These are phyloP conservation scores for Breviolum minutum DNA, from an alignment of 73 alveolate genomes.

Conservation along the genomic window DNA sequence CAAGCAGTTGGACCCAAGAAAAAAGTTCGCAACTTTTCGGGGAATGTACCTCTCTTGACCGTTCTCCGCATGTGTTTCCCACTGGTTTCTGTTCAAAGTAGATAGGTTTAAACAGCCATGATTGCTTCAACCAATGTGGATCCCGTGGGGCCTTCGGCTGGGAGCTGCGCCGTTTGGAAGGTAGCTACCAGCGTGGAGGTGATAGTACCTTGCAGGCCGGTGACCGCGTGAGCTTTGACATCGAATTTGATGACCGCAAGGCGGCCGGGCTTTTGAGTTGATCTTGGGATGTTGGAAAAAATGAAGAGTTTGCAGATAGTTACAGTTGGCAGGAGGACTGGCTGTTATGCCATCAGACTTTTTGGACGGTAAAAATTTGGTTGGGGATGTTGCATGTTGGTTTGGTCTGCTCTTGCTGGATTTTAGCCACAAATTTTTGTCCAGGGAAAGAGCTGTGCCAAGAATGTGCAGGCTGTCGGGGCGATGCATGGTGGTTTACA, in stretches of 20 bases:
- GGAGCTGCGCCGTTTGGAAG: neutral
- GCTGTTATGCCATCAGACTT: neutral
- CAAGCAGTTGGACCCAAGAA: no score
- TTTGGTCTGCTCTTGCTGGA: neutral
- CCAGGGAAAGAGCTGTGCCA: constrained; percentile 81
- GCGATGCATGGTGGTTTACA: neutral
- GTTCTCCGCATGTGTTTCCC: no score
- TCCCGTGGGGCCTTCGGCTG: no score
- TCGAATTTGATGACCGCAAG: constrained; percentile 60
- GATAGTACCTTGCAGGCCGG: constrained; percentile 37
- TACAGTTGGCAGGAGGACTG: neutral
- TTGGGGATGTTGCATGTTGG: neutral
- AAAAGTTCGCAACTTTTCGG: no score
- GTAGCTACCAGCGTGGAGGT: constrained; percentile 76
- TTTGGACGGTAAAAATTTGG: neutral
- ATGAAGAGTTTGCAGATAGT: neutral
- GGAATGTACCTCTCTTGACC: no score
- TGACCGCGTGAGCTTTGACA: constrained; percentile 60
- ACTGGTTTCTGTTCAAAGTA: no score
- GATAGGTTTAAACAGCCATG: no score
- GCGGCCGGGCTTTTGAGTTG: neutral
- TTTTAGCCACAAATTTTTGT: neutral
- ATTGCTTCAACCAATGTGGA: no score
- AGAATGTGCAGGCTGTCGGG: constrained; percentile 60
- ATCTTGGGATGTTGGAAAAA: no score